Base-by-base conservation (phyloP, 345 rosid genomes). In the Salix udensis region DNA sequence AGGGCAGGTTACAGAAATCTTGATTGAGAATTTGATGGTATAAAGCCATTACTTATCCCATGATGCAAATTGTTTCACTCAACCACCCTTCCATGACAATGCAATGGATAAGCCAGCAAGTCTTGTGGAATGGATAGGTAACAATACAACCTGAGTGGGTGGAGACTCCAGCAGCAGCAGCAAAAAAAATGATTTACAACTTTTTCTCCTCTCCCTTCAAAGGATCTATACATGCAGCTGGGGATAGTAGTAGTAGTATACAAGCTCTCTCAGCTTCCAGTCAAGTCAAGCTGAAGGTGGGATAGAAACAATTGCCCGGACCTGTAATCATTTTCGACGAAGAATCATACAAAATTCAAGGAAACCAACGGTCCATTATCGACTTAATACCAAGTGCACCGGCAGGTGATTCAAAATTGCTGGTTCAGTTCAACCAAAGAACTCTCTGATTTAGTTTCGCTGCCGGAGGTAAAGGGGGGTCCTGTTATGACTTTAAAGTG, bases 381-480 rank as follows among this genome's bases (percentile, higher is more conserved):
- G 74, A 61, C 67, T 37, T 64, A 5, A 12, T 14, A 46, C 70
- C 67, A 1, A 71, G 34, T 34, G 66, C 46, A 77, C 84, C 90
- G 80, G 87, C 88, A 68, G 79, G 68, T 65, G 70, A 48, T 73
- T 81, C 76, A 84, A 87, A 89, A 74, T 84, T 77, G 79, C 87
- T 26, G 84, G 85, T 24, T 15, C 30, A 15, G 39, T 40, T 70
- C 74, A 19, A 48, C 68, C 50, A 39, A 58, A 65, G 36, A 58
- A 53, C 37, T 77, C 34, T 68, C 40, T 16, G 13, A 21, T 31
- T 50, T 15, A 30, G 70, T 39, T 52, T 76, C 39, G 70, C 26
- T 53, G 24, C 74, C 2, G 71, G 44, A 48, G 73, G 74, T n/a
- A 26, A 15, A 4, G 58, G 42, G 42, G 39, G 15, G 30, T 28